Conservation (phyloP, 441 rosid species). For the Populus trichocarpa region DNA sequence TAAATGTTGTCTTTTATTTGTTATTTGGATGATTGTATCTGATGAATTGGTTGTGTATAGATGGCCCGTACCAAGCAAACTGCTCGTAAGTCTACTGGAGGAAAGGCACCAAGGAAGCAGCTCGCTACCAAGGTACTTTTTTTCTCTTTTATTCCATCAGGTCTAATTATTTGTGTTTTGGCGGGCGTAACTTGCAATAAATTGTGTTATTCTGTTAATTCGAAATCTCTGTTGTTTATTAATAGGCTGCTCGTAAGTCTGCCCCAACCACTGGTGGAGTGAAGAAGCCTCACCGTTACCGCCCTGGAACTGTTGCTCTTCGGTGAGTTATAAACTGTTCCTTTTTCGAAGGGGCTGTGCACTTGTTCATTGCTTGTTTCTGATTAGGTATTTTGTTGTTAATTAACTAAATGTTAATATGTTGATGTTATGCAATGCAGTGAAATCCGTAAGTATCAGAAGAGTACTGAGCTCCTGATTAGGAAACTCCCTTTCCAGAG, state of each 20-base stretch:
- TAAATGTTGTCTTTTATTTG: not conserved
- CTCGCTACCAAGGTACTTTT: constrained; percentile 47
- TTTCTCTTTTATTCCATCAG: not conserved
- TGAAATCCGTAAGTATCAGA: constrained; percentile 54
- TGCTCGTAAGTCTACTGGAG: constrained; percentile 57
- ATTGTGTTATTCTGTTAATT: too few relatives aligned
- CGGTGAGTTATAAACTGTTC: constrained; percentile 20
- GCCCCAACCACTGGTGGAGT: constrained; percentile 64
- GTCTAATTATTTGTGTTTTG: not conserved
- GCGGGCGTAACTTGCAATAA: not conserved
- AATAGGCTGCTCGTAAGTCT: constrained; percentile 55
- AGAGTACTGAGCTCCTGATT: constrained; percentile 56
- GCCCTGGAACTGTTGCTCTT: constrained; percentile 32
- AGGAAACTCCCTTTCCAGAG: constrained; percentile 60
- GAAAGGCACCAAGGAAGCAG: constrained; percentile 63
- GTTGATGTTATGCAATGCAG: not conserved
- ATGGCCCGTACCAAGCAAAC: constrained; percentile 72
- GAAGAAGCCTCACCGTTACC: too few relatives aligned
- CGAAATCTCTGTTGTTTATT: too few relatives aligned
- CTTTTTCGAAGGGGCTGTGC: too few relatives aligned
- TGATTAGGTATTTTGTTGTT: too few relatives aligned
- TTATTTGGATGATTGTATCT: not conserved
- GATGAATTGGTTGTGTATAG: not conserved
- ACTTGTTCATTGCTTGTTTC: not conserved
- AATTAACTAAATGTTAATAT: not conserved